Evolutionary conservation across 495 filamentous ascomycete genomes (phyloP).

Genomic region (Pyrenopolyporus hunteri): DNA sequence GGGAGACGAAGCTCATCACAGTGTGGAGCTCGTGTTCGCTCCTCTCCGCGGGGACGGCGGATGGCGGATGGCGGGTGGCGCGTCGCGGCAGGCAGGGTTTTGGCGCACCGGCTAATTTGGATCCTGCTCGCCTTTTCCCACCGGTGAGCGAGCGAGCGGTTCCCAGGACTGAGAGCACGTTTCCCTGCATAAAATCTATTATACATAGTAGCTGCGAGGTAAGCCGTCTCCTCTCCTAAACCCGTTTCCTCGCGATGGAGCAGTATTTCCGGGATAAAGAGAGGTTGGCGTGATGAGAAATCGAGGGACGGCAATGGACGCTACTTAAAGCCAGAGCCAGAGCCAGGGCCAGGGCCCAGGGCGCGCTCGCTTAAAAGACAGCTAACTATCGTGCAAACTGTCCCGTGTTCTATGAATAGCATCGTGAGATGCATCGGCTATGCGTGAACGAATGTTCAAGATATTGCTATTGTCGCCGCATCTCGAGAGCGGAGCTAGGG

Average conservation of each 20-base stretch:
- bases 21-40: constrained; percentile 4
- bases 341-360: constrained; percentile 1
- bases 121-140: neutral
- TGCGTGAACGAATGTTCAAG: neutral
- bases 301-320: neutral
- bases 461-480: neutral
- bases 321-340: constrained; percentile 21
- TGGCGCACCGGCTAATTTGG: constrained; percentile 34
- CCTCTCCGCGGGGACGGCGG: constrained; percentile 29
- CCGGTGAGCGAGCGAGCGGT: neutral
- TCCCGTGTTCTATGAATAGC: constrained; percentile 14
- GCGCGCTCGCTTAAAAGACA: neutral
- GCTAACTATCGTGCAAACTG: neutral
- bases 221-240: neutral
- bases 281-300: constrained; percentile 19
- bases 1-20: neutral
- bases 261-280: constrained; percentile 24
- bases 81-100: constrained; percentile 22
- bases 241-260: constrained; percentile 17
- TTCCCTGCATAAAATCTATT: constrained; percentile 12
- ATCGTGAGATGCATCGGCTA: neutral
- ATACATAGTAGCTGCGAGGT: neutral
- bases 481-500: constrained; percentile 12
- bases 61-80: constrained; percentile 13
- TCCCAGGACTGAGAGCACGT: neutral